Evolutionary conservation across 768 basidiomycete species (phyloP).

Genomic region (Tulasnella sp.): DNA sequence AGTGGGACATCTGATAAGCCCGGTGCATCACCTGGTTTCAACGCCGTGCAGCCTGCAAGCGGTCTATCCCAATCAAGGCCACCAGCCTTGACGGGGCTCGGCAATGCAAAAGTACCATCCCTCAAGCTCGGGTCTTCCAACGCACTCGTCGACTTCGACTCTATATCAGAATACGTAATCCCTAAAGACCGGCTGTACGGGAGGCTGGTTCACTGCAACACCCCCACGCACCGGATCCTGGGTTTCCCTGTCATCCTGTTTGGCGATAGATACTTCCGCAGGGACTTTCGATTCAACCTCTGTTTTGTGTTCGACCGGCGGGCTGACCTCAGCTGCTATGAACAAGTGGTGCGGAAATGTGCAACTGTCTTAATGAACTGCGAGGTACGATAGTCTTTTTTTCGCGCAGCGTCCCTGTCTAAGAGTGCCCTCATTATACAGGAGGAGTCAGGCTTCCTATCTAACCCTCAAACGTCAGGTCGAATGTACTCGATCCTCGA

Average conservation of each 20-base stretch:
- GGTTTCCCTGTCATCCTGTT: conserved; percentile 81
- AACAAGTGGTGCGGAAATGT: conserved; percentile 91
- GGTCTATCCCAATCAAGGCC: conserved; percentile 17
- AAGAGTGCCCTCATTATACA: conserved; percentile 33
- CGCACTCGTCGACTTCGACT: conserved; percentile 60
- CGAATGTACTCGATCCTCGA: conserved; percentile 82
- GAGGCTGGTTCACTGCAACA: conserved; percentile 80
- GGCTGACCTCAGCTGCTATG: conserved; percentile 91
- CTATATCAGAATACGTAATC: conserved; percentile 91
- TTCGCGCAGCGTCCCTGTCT: neutral
- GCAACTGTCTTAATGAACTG: conserved; percentile 82
- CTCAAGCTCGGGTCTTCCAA: conserved; percentile 4
- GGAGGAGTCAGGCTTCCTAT: conserved; percentile 89
- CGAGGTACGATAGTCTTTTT: conserved; percentile 57
- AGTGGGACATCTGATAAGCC: neutral
- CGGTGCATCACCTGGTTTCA: neutral
- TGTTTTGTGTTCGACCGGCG: conserved; percentile 87
- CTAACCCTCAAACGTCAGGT: conserved; percentile 58
- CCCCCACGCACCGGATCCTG: conserved; percentile 76
- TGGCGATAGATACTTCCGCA: conserved; percentile 67
- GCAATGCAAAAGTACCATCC: conserved; percentile 3
- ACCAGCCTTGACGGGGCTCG: neutral
- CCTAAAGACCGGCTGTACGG: conserved; percentile 82
- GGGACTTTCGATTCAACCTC: conserved; percentile 89
- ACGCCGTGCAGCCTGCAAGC: neutral